These are phyloP conservation scores for Hirsutella minnesotensis DNA, from an alignment of 2,329 filamentous ascomycete species.

Conservation along the genomic window DNA sequence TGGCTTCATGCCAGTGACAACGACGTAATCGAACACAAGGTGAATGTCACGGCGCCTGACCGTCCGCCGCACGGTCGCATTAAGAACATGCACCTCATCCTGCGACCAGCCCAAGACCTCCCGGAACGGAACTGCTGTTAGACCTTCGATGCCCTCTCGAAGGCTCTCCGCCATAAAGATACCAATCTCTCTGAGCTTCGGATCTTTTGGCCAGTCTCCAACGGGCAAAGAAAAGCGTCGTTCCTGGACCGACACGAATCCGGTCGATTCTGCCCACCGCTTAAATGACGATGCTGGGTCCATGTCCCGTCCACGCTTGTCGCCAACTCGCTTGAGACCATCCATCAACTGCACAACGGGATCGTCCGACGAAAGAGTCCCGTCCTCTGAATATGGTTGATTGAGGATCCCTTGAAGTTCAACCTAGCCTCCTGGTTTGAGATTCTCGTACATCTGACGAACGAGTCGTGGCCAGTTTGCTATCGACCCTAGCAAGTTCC, in stretches of 20 bases:
- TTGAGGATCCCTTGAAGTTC: background rate
- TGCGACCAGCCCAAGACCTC: background rate
- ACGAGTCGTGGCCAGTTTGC: background rate
- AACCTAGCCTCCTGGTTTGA: background rate
- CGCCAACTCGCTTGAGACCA: background rate
- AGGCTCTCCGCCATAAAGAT: background rate
- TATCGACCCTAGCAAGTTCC: background rate
- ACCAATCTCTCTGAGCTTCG: background rate
- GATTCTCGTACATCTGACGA: too few species aligned
- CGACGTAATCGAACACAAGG: background rate
- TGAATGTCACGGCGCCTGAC: background rate
- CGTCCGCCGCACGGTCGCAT: background rate
- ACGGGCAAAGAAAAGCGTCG: background rate
- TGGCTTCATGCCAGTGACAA: background rate
- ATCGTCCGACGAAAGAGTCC: background rate
- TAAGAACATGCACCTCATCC: background rate
- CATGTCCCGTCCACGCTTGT: background rate
- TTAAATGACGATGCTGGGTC: background rate
- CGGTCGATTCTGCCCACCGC: background rate
- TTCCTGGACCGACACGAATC: background rate
- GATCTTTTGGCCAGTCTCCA: background rate
- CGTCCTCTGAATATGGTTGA: background rate
- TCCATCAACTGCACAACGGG: background rate
- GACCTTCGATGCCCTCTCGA: background rate
- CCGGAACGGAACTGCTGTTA: slow-evolving; percentile 1